Base-by-base conservation (phyloP, 352 stramenopile species). In the Phytophthora multivora region DNA sequence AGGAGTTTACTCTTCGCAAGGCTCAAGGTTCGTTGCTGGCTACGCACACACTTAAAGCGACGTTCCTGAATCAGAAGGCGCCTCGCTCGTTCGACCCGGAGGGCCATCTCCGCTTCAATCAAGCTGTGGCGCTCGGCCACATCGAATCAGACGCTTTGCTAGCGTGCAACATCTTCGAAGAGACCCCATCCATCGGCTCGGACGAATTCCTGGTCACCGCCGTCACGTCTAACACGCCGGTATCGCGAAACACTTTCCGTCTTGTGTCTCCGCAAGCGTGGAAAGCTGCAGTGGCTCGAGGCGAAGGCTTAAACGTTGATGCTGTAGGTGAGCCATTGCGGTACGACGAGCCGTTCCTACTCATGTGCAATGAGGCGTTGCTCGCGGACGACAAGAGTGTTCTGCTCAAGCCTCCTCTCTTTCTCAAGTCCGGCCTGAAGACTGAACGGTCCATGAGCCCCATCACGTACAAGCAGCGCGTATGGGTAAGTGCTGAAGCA, bases 381-480 rank as follows among this genome's bases (percentile, higher is more conserved):
- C 80, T 93, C 18, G 79, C 86, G 25, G 87, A 94, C 51, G 76
- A 89, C 57, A 73, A 81, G 66, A 92, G 83, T 40, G 82, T 89
- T 41, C 63, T 93, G 19, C 51, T 93, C 4, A 83, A 80, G 42
- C 72, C 85, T 40, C 75, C 84, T 39, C 80, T 95, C 23, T 92
- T 93, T 41, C 77, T 95, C 55, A 91, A 92, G 68, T 92, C 87
- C 0, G 80, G 73, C 5, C 65, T 95, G 53, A 95, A 95, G 67
- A 90, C 69, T 5, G 87, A 95, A 53, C 68, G 72, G 19, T 91
- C 79, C 18, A 94, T 94, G 83, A 95, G 87, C 30, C 83, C 87
- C n/a, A 89, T 95, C 51, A 86, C 85, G 54, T 93, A 91, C 66
- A 88, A 92, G 51, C 87, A 94, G 63, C 83, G 81, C 21, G 79